Conservation (phyloP, 2,329 filamentous ascomycete species). For the Emydomyces testavorans region DNA sequence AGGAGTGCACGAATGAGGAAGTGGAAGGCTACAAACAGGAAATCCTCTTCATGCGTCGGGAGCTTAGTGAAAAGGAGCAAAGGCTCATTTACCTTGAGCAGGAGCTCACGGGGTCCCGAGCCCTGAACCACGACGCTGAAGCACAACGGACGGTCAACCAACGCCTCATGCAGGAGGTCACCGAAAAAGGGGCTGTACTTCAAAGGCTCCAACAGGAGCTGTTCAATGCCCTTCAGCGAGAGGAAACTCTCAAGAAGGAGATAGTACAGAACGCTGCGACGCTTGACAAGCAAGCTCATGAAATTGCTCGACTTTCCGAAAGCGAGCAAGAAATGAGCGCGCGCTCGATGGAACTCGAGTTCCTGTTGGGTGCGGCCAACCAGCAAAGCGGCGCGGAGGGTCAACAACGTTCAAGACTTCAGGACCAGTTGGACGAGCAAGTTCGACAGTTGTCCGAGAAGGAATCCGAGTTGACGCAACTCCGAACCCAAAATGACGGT, state of each 20-base stretch:
- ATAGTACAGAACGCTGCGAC: neutral
- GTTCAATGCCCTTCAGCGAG: slow-evolving; percentile 1
- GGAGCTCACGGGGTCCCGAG: slow-evolving; percentile 1
- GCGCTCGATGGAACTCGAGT: neutral
- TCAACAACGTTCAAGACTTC: neutral
- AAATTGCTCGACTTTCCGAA: neutral
- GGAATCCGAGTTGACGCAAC: neutral
- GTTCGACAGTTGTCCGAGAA: slow-evolving; percentile 1
- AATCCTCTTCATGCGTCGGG: neutral
- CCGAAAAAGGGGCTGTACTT: slow-evolving; percentile 2
- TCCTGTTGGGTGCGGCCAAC: neutral
- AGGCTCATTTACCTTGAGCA: neutral
- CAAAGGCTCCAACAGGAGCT: slow-evolving; percentile 1
- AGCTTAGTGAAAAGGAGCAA: slow-evolving; percentile 1
- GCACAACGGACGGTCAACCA: neutral
- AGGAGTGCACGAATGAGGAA: neutral
- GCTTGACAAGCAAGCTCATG: neutral
- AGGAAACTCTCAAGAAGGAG: slow-evolving; percentile 3
- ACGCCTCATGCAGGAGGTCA: neutral
- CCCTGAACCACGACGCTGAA: neutral
- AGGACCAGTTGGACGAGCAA: neutral
- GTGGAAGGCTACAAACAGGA: neutral
- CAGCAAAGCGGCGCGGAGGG: neutral
- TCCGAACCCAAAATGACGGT: neutral
- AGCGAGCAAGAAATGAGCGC: neutral